phyloP scores from a whole-genome alignment of 1,284 basidiomycete species.

The Cryptococcus hybrid region DNA sequence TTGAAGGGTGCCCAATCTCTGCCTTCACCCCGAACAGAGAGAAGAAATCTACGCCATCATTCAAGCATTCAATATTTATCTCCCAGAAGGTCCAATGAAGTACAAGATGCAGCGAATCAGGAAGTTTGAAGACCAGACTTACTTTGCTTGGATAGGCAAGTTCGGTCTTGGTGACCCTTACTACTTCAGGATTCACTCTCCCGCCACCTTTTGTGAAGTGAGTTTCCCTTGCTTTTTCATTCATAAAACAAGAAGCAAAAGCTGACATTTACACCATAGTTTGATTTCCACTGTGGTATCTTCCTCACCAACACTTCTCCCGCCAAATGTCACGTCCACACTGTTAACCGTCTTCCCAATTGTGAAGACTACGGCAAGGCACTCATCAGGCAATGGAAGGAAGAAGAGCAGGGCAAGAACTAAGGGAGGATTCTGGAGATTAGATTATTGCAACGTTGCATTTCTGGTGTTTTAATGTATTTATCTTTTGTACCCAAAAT shows the following conservation, averaged over 20 bases:
- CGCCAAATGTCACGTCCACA: too few relatives aligned
- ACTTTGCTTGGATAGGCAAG: conserved; percentile 46
- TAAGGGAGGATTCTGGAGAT: too few relatives aligned
- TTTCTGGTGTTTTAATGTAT: too few relatives aligned
- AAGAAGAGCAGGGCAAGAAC: too few relatives aligned
- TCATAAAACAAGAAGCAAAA: neutral
- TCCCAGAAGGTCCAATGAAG: conserved; percentile 31
- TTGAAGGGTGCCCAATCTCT: conserved; percentile 35
- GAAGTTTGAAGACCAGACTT: conserved; percentile 30
- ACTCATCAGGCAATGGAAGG: too few relatives aligned
- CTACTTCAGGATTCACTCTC: conserved; percentile 46
- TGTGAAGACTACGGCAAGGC: too few relatives aligned
- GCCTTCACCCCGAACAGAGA: conserved; percentile 28
- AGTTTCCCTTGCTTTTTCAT: neutral
- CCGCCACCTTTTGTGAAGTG: conserved; percentile 42
- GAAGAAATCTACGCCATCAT: conserved; percentile 34
- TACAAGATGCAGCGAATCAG: conserved; percentile 28
- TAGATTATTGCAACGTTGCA: too few relatives aligned
- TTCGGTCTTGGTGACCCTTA: conserved; percentile 42
- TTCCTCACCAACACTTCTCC: too few relatives aligned
- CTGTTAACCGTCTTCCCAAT: too few relatives aligned
- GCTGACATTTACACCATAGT: too few relatives aligned
- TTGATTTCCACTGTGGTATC: too few relatives aligned
- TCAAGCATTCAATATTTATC: conserved; percentile 44
- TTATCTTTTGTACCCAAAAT: too few relatives aligned